Evolutionary conservation across 169 alveolate genomes (phyloP), one percentile per base, ranked within the genome.

Genomic region (Amoebophrya sp.): DNA sequence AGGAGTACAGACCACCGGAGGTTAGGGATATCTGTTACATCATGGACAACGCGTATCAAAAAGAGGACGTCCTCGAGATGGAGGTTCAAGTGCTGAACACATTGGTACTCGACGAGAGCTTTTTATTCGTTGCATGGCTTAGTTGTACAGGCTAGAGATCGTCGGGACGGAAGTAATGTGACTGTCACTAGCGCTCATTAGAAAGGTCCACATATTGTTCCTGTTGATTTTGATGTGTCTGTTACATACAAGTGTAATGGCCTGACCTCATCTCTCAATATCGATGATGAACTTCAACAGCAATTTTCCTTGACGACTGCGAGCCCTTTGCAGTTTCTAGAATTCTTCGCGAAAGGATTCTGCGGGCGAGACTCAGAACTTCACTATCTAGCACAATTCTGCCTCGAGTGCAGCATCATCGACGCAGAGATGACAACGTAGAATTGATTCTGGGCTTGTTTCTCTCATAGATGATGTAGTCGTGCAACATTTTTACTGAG

Each of bases 41-140:
- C 53, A 41, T 53, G 78, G 92, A 90, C 78, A 90, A 65, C 36
- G 55, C 92, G 6, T 90, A 90, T 38, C 34, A 40, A 41, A 53
- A 78, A 26, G 78, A 90, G 33, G 92, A 90, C 53, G 92, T 90
- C 29, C 53, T 90, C 41, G 78, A 90, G n/a, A 90, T 90, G 92
- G 92, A 90, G 29, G 92, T 90, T 39, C 41, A 40, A 6, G 36
- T 90, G 18, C 92, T 90, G 39, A 90, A 90, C 92, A 41, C 92
- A 36, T 78, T 90, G 83, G 83, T 65, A 65, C 33, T n/a, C n/a
- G n/a, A n/a, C n/a, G n/a, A n/a, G n/a, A n/a, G n/a, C n/a, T n/a
- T n/a, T n/a, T n/a, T n/a, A n/a, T n/a, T n/a, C n/a, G n/a, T n/a
- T n/a, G n/a, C n/a, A n/a, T n/a, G n/a, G n/a, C n/a, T n/a, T n/a